Evolutionary conservation across 2,329 filamentous ascomycete species (phyloP), one percentile per base, ranked within the genome.

Genomic region (Fusarium mangiferae): DNA sequence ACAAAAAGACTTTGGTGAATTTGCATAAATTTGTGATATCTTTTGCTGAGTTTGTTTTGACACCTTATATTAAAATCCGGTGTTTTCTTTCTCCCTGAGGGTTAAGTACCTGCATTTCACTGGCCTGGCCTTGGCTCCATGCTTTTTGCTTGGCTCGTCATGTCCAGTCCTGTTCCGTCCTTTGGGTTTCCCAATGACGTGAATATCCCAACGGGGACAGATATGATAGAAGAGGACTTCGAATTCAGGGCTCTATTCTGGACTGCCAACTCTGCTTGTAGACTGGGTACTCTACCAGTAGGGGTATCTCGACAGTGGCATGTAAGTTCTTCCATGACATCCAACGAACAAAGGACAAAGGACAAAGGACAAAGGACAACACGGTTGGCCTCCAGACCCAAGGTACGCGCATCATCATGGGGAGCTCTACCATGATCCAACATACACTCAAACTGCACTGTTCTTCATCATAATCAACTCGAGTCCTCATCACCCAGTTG

Each of bases 91-190:
- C 30, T 30, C 12, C 30, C 30, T 12, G 30, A 30, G 11, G 30
- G 11, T 30, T 30, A 30, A 11, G 30, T 12, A 30, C 12, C 30
- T 30, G 30, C 30, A 30, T 30, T 30, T 30, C 30, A 41, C 30
- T 42, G 36, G 64, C 20, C 54, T 54, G 30, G 38, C 38, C 54
- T 70, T 67, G 38, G 36, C 61, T 62, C 46, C 54, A 48, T 62
- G 64, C 49, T 48, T 68, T 68, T 63, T 68, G 30, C 66, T 68
- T 68, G 66, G 35, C 61, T 35, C 20, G 44, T 41, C 49, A 45
- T 42, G 28, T 24, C 52, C 41, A 17, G 36, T 48, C 44, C 28
- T 18, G 13, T 28, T 58, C 22, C 18, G 45, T 49, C 51, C 33
- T 64, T 57, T 14, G 18, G 33, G 35, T 20, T 20, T 24, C 15